These are phyloP conservation scores for Yamadazyma tumulicola DNA, from an alignment of 805 yeast genomes.

Conservation along the genomic window DNA sequence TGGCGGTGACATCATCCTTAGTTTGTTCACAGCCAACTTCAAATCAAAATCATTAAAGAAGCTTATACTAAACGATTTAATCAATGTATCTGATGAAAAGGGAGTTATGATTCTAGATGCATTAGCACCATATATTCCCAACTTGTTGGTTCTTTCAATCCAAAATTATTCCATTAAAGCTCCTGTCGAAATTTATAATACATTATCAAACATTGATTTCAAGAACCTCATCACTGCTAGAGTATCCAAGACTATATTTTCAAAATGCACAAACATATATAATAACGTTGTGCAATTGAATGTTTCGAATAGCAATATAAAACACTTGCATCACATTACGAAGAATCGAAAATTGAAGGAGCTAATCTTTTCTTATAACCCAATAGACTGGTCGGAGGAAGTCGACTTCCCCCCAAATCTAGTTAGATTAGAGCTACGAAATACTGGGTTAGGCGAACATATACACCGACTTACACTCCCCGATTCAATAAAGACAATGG, in stretches of 20 bases:
- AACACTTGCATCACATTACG: constrained; percentile 1
- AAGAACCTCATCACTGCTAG: constrained; percentile 1
- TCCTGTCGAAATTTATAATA: background rate
- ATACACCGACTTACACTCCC: constrained; percentile 14
- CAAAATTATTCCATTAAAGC: background rate
- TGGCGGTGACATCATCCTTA: constrained; percentile 5
- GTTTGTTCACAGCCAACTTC: constrained; percentile 2
- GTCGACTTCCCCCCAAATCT: constrained; percentile 12
- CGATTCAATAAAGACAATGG: constrained; percentile 11
- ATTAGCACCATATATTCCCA: background rate
- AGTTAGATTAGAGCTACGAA: constrained; percentile 12
- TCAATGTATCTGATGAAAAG: background rate
- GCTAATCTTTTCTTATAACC: constrained; percentile 17
- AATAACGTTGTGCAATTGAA: constrained; percentile 3
- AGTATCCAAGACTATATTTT: background rate
- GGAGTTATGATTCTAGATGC: background rate
- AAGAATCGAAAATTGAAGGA: constrained; percentile 10
- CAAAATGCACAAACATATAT: background rate
- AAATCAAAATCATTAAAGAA: constrained; percentile 3
- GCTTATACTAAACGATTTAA: constrained; percentile 3
- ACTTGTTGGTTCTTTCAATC: constrained; percentile 1
- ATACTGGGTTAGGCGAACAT: constrained; percentile 14
- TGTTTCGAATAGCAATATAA: constrained; percentile 1
- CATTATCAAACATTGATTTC: background rate
- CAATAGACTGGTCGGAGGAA: constrained; percentile 14